Conservation (phyloP, 176 grass and related monocot genomes). For the Poa pratensis region DNA sequence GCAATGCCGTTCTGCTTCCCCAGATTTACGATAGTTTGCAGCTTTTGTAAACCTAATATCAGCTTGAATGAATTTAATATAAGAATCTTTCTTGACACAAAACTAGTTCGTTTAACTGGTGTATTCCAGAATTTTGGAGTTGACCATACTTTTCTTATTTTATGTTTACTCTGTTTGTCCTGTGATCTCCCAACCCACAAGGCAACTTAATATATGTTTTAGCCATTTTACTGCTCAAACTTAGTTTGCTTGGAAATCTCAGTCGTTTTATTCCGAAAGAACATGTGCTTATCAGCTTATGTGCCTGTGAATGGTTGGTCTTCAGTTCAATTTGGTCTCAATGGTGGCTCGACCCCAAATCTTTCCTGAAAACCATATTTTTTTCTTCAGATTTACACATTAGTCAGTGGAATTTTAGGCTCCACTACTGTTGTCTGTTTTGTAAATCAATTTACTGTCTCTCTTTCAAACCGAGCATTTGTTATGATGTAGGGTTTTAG, state of each 20-base stretch:
- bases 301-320: neutral
- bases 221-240: neutral
- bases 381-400: neutral
- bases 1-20: neutral
- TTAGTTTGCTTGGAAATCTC: slow-evolving; percentile 25
- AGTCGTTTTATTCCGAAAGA: slow-evolving; percentile 21
- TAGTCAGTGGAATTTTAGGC: neutral
- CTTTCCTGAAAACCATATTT: neutral
- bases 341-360: neutral
- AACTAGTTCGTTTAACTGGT: slow-evolving; percentile 1
- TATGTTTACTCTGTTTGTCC: slow-evolving; percentile 6
- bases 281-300: neutral
- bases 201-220: slow-evolving; percentile 15
- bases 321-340: slow-evolving; percentile 4
- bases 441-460: neutral
- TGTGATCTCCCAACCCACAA: neutral
- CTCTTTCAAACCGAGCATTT: neutral
- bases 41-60: neutral
- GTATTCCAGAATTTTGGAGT: slow-evolving; percentile 14
- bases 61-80: slow-evolving; percentile 20
- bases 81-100: neutral
- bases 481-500: slow-evolving; percentile 12
- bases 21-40: neutral
- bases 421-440: slow-evolving; percentile 7
- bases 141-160: neutral